These are phyloP conservation scores for Volvariella surrecta DNA, from an alignment of 1,284 basidiomycete genomes.

Conservation along the genomic window DNA sequence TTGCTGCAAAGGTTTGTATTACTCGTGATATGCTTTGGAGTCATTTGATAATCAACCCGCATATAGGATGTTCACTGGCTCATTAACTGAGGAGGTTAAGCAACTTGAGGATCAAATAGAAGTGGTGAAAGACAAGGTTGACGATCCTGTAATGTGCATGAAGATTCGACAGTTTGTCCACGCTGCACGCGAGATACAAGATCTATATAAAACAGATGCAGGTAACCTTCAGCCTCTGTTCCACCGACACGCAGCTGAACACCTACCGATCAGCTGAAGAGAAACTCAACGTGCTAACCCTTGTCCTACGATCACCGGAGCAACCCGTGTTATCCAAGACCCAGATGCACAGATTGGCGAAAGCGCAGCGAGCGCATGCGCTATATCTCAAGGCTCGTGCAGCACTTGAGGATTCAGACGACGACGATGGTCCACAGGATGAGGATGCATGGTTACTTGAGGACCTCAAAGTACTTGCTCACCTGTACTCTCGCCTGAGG, in stretches of 20 bases:
- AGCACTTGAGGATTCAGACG: constrained; percentile 73
- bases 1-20: constrained; percentile 70
- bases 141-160: constrained; percentile 81
- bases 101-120: constrained; percentile 81
- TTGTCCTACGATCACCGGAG: constrained; percentile 78
- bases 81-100: constrained; percentile 83
- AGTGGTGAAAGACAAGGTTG: constrained; percentile 81
- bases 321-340: constrained; percentile 65
- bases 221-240: constrained; percentile 29
- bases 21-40: background rate
- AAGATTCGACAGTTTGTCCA: constrained; percentile 85
- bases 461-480: constrained; percentile 74
- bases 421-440: constrained; percentile 86
- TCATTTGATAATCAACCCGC: constrained; percentile 3
- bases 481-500: constrained; percentile 70
- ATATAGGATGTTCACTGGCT: constrained; percentile 88
- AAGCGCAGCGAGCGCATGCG: constrained; percentile 70
- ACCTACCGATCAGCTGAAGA: constrained; percentile 47
- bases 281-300: constrained; percentile 71
- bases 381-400: constrained; percentile 61
- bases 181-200: constrained; percentile 83
- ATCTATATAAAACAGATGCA: constrained; percentile 73
- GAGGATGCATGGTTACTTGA: constrained; percentile 95
- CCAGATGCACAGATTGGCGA: constrained; percentile 73
- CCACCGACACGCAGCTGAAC: constrained; percentile 1